These are phyloP conservation scores for Komagataella pastoris DNA, from an alignment of 805 yeast genomes.

Conservation along the genomic window DNA sequence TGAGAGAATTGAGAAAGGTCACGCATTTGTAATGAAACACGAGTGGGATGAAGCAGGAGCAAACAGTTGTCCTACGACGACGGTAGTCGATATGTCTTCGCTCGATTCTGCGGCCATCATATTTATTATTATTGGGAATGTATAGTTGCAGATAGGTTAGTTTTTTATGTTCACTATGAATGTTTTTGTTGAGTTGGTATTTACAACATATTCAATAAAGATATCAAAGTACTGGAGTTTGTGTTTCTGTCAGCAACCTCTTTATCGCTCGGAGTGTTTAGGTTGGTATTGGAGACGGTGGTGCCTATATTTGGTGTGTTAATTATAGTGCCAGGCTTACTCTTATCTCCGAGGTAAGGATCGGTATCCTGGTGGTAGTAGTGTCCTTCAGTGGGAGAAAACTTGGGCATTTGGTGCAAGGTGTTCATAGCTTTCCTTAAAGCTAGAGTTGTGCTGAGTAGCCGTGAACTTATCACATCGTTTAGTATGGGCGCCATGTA, in stretches of 20 bases:
- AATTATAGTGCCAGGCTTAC: background rate
- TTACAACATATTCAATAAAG: background rate
- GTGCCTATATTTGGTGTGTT: background rate
- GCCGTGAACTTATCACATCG: conserved; percentile 59
- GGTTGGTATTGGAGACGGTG: background rate
- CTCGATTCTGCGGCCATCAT: background rate
- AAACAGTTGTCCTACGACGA: background rate
- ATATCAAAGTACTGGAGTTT: background rate
- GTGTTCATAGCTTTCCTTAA: conserved; percentile 32
- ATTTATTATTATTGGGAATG: background rate
- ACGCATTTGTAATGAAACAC: background rate
- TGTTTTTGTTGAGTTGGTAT: background rate
- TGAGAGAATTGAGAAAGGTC: background rate
- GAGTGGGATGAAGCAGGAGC: background rate
- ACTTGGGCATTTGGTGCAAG: conserved; percentile 35
- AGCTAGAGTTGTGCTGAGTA: conserved; percentile 33
- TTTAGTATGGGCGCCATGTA: conserved; percentile 79
- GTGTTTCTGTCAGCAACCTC: background rate
- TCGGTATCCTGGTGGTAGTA: conserved; percentile 18
- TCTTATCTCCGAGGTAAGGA: background rate
- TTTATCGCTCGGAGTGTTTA: background rate
- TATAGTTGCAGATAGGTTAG: background rate
- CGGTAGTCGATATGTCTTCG: background rate
- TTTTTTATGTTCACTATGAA: background rate
- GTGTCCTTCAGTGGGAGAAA: conserved; percentile 51